A percentile compares a stretch with the other conserved stretches of the same genome.
These are phyloP conservation scores for Biscutella laevigata DNA, from an alignment of 441 rosid genomes.

Conservation along the genomic window DNA sequence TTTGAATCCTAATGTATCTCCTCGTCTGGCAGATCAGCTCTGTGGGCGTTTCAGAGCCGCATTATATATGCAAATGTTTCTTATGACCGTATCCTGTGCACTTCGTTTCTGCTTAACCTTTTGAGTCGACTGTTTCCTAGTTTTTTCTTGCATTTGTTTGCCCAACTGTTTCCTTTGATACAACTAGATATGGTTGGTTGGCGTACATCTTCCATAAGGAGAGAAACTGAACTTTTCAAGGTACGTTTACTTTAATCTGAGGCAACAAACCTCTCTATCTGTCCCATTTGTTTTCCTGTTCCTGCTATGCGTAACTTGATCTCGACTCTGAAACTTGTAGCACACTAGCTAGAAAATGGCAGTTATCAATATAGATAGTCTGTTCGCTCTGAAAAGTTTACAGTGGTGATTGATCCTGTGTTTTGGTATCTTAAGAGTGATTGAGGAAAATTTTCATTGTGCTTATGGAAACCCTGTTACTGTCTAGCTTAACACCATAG, in stretches of 20 bases:
- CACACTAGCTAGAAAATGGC: conserved; percentile 2
- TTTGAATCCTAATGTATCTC: conserved; percentile 10
- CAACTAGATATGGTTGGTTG: conserved; percentile 89
- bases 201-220: conserved; percentile 93
- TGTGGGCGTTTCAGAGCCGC: conserved; percentile 66
- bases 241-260: conserved; percentile 24
- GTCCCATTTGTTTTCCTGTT: background rate
- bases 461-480: background rate
- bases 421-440: background rate
- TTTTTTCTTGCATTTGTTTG: conserved; percentile 7
- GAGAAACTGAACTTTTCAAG: conserved; percentile 78
- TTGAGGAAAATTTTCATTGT: background rate
- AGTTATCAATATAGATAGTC: background rate
- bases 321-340: background rate
- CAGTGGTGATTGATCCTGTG: background rate
- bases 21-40: conserved; percentile 47
- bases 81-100: conserved; percentile 75
- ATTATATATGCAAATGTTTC: conserved; percentile 78
- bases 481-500: background rate
- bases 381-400: background rate
- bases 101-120: conserved; percentile 7
- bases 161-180: conserved; percentile 34
- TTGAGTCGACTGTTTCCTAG: background rate
- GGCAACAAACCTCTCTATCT: background rate
- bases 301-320: background rate